A percentile compares a stretch with the other conserved stretches of the same genome.
Evolutionary conservation across 2,329 filamentous ascomycete genomes (phyloP).

Genomic region (Epichloe elymi): DNA sequence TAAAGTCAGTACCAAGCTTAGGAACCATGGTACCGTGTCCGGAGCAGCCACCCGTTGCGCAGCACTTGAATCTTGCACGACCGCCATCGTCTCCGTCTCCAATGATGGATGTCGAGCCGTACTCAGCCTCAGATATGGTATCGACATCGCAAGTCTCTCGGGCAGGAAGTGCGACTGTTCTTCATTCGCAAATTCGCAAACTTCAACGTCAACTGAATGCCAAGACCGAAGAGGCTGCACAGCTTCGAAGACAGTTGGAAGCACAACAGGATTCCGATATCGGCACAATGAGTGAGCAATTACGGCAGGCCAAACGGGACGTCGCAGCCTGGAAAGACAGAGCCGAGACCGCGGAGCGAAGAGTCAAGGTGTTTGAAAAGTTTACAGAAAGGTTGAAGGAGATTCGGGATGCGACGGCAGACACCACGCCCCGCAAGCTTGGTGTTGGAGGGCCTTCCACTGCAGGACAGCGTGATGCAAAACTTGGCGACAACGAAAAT

Average conservation of each 20-base stretch:
- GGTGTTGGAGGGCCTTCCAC: too few species aligned
- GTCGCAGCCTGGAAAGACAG: constrained; percentile 36
- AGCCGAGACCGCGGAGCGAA: constrained; percentile 42
- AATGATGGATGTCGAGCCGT: neutral
- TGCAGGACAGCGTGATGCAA: neutral
- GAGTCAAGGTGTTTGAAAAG: constrained; percentile 33
- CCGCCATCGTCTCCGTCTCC: constrained; percentile 19
- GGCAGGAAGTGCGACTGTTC: constrained; percentile 18
- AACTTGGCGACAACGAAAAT: neutral
- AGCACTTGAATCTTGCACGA: constrained; percentile 22
- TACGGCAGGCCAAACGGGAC: constrained; percentile 25
- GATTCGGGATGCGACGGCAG: constrained; percentile 13
- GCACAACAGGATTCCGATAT: constrained; percentile 29
- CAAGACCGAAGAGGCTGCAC: constrained; percentile 31
- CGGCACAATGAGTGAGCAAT: constrained; percentile 33
- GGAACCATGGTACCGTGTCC: constrained; percentile 25
- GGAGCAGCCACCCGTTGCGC: constrained; percentile 25
- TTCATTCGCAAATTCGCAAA: constrained; percentile 35
- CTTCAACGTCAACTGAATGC: constrained; percentile 34
- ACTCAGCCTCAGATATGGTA: neutral
- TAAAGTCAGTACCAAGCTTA: constrained; percentile 16
- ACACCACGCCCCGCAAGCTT: neutral
- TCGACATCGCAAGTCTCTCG: constrained; percentile 4
- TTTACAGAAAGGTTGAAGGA: constrained; percentile 24
- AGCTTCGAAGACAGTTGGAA: constrained; percentile 33